Conservation (phyloP, 352 stramenopile genomes). For the Phytophthora melonis region DNA sequence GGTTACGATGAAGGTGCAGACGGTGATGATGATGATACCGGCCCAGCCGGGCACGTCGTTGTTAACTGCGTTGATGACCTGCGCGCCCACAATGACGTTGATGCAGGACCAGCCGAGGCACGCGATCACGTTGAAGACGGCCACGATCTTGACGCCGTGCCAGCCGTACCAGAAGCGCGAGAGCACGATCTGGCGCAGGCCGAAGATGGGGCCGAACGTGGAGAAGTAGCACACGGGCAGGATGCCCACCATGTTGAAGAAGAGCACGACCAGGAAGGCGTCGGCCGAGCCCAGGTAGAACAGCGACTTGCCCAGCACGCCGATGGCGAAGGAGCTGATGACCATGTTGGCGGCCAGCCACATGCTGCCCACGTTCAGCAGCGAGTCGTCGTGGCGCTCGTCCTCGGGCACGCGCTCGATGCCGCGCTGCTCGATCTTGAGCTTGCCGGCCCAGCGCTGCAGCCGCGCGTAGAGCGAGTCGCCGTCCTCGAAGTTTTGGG, state of each 20-base stretch:
- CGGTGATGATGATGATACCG: conserved; percentile 57
- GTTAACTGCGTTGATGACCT: conserved; percentile 62
- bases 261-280: conserved; percentile 53
- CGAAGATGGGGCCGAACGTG: conserved; percentile 53
- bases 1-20: conserved; percentile 53
- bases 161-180: conserved; percentile 61
- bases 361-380: conserved; percentile 55
- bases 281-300: conserved; percentile 52
- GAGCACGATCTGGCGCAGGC: conserved; percentile 59
- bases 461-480: conserved; percentile 38
- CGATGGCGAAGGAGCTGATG: conserved; percentile 56
- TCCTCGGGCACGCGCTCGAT: conserved; percentile 60
- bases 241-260: conserved; percentile 54
- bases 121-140: conserved; percentile 54
- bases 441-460: conserved; percentile 39
- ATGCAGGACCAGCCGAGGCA: conserved; percentile 57
- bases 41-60: conserved; percentile 51
- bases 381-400: conserved; percentile 50
- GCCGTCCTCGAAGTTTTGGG: conserved; percentile 13
- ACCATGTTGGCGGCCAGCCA: conserved; percentile 61
- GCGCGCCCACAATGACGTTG: conserved; percentile 58
- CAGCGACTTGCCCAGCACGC: conserved; percentile 56
- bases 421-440: conserved; percentile 56
- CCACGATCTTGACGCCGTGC: conserved; percentile 55
- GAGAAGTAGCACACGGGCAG: conserved; percentile 58